phyloP scores from a whole-genome alignment of 2,329 filamentous ascomycete genomes.

The Apiospora pterosperma region DNA sequence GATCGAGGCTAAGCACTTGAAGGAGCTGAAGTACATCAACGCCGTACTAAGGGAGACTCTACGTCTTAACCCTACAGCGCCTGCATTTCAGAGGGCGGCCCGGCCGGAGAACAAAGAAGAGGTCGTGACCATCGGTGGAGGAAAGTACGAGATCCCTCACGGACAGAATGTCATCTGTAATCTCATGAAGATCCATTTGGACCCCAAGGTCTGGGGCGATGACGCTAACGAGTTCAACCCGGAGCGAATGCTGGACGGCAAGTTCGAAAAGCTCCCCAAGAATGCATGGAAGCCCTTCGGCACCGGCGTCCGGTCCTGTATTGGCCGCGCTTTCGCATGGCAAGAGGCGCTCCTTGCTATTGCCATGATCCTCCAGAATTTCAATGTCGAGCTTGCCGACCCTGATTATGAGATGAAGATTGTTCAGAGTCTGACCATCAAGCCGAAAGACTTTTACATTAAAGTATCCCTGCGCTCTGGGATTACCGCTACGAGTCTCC shows the following conservation, averaged over 20 bases:
- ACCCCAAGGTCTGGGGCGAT: slow-evolving; percentile 61
- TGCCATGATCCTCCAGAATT: slow-evolving; percentile 56
- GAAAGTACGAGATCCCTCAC: slow-evolving; percentile 57
- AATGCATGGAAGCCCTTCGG: slow-evolving; percentile 73
- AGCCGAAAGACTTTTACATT: slow-evolving; percentile 62
- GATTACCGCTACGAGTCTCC: slow-evolving; percentile 25
- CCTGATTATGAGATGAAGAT: slow-evolving; percentile 37
- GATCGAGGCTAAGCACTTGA: slow-evolving; percentile 58
- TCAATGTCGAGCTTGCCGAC: slow-evolving; percentile 57
- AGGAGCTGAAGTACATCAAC: slow-evolving; percentile 62
- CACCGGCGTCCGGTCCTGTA: slow-evolving; percentile 67
- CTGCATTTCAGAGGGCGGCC: slow-evolving; percentile 32
- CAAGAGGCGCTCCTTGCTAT: slow-evolving; percentile 65
- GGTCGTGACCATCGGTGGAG: slow-evolving; percentile 52
- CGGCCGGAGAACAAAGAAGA: slow-evolving; percentile 59
- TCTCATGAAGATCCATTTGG: slow-evolving; percentile 54
- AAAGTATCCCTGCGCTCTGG: slow-evolving; percentile 51
- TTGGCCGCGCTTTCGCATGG: slow-evolving; percentile 71
- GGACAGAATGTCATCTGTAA: slow-evolving; percentile 48
- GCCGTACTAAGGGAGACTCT: slow-evolving; percentile 56
- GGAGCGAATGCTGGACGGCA: slow-evolving; percentile 68
- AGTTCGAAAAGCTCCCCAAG: slow-evolving; percentile 61
- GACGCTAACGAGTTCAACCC: slow-evolving; percentile 65
- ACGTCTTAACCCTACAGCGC: slow-evolving; percentile 46
- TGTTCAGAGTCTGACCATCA: slow-evolving; percentile 54